phyloP scores from a whole-genome alignment of 176 grass and related monocot species.

The Musa itinerans region DNA sequence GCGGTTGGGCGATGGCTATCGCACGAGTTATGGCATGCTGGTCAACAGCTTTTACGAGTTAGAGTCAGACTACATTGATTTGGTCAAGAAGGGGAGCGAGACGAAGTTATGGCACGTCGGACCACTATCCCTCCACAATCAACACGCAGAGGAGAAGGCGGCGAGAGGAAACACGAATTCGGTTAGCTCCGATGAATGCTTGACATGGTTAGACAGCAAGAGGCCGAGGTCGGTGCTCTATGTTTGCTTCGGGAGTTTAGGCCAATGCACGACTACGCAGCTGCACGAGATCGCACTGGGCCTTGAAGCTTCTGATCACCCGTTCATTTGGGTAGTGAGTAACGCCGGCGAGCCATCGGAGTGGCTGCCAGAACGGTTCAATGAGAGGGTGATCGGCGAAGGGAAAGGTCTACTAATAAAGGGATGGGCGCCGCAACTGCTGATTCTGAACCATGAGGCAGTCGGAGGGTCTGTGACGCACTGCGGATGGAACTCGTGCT shows the following conservation, averaged over 20 bases:
- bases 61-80: conserved; percentile 5
- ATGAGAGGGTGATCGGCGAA: neutral
- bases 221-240: conserved; percentile 13
- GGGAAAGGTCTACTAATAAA: neutral
- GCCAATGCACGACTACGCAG: neutral
- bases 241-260: conserved; percentile 20
- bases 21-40: neutral
- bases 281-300: conserved; percentile 9
- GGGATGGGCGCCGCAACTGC: conserved; percentile 33
- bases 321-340: conserved; percentile 14
- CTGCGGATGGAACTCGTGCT: conserved; percentile 35
- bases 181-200: neutral
- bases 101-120: conserved; percentile 10
- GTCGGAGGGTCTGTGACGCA: conserved; percentile 29
- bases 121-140: neutral
- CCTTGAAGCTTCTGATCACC: neutral
- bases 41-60: conserved; percentile 20
- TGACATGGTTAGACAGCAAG: conserved; percentile 7
- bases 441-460: conserved; percentile 23
- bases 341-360: neutral
- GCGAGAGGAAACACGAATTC: neutral
- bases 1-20: no score
- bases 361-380: conserved; percentile 5
- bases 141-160: neutral
- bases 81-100: neutral